Evolutionary conservation across 306 rosid species (phyloP).

Genomic region (Prunus mira): DNA sequence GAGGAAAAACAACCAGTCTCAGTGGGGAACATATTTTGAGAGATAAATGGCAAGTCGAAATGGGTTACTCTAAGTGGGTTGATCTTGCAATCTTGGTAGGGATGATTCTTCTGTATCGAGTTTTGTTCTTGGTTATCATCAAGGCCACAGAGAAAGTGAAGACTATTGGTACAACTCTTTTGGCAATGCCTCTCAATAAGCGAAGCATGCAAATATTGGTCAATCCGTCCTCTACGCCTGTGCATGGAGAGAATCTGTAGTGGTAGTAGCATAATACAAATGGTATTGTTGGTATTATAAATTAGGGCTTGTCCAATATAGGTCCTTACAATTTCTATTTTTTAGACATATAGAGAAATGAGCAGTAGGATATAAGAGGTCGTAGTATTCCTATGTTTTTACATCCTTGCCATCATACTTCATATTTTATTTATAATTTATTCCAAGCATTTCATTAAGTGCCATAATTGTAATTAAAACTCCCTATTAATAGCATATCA

Average conservation of each 20-base stretch:
- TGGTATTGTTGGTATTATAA: no score
- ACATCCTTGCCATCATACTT: no score
- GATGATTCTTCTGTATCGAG: constrained; percentile 50
- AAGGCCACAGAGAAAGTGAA: constrained; percentile 48
- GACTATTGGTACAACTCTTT: constrained; percentile 14
- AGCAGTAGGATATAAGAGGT: no score
- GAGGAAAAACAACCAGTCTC: neutral
- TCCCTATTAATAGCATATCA: no score
- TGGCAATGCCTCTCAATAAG: constrained; percentile 5
- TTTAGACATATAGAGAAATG: no score
- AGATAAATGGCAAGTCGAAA: constrained; percentile 38
- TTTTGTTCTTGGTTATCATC: constrained; percentile 43
- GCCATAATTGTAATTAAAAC: no score
- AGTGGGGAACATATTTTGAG: constrained; percentile 38
- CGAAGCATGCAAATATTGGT: constrained; percentile 3
- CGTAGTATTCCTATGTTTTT: no score
- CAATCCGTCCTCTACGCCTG: constrained; percentile 19
- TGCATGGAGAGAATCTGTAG: neutral
- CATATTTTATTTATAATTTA: no score
- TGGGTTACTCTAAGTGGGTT: constrained; percentile 64
- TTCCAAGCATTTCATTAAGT: no score
- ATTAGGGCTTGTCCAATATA: no score
- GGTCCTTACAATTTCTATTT: no score
- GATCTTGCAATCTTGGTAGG: constrained; percentile 53
- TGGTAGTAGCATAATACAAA: neutral